Base-by-base conservation (phyloP, 768 basidiomycete species). In the Coprinopsis strossmayeri region DNA sequence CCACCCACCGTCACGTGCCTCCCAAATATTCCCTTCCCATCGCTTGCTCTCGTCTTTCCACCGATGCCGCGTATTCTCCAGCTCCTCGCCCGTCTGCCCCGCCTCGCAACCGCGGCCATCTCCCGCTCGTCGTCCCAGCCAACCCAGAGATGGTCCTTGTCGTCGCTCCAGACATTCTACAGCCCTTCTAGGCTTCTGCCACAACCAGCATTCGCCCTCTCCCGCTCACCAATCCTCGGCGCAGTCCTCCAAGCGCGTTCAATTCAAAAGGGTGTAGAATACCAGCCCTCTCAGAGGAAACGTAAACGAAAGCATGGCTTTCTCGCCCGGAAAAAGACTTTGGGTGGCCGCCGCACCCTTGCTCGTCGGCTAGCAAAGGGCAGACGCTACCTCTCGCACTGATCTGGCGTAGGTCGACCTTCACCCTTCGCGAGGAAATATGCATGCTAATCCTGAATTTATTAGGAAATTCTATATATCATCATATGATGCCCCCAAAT, bases 271-370 rank as follows among this genome's bases (percentile, higher is more conserved):
- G 94, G 94, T 37, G 78, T 81, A n/a, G 91, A 94, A 66, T 98
- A 97, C 59, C 94, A 97, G 63, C 94, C 94, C n/a, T 91, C 88
- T 0, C 92, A 95, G 65, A 78, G 93, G 34, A 89, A 88, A 60
- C 72, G 94, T 56, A 98, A 98, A 72, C 77, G 91, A 57, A 91
- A 86, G 62, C 88, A 91, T 61, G 94, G 94, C 4, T 98, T 95
- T 65, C 75, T 98, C 27, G 78, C 84, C 0, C 70, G 93, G 51
- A 81, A 85, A 64, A 75, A 76, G 56, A 79, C 73, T 7, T 73
- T 77, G 20, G 71, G 77, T 28, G 92, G 91, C 2, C 77, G 84
- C 54, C 89, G 78, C 57, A 77, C 90, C 35, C 69, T 97, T 45
- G 73, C 64, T 20, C 73, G 87, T 46, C 77, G 94, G 49, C 70